A percentile compares a stretch with the other conserved stretches of the same genome.
These are phyloP conservation scores for Suhomyces maxii DNA, from an alignment of 1,139 yeast genomes.

Conservation along the genomic window DNA sequence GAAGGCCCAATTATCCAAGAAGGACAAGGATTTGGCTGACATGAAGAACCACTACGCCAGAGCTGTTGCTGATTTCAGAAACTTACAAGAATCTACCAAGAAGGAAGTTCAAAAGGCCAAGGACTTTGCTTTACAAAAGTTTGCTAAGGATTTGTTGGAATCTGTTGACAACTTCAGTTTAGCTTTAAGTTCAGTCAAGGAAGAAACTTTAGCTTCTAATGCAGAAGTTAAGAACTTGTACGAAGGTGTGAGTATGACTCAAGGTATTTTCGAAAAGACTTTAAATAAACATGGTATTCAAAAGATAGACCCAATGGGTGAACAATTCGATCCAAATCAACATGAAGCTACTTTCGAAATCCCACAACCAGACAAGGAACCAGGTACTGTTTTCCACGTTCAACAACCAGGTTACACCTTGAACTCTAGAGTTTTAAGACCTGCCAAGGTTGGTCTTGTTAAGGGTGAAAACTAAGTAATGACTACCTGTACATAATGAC, in stretches of 20 bases:
- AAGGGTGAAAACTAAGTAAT: slow-evolving; percentile 39
- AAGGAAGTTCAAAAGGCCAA: slow-evolving; percentile 83
- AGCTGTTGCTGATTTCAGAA: slow-evolving; percentile 90
- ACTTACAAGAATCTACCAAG: slow-evolving; percentile 87
- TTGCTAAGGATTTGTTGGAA: slow-evolving; percentile 87
- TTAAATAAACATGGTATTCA: slow-evolving; percentile 75
- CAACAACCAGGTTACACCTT: slow-evolving; percentile 89
- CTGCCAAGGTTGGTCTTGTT: slow-evolving; percentile 96
- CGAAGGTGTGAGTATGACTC: slow-evolving; percentile 92
- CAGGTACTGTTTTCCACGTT: slow-evolving; percentile 91
- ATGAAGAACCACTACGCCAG: slow-evolving; percentile 82
- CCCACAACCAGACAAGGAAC: slow-evolving; percentile 84
- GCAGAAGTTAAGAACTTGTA: slow-evolving; percentile 72
- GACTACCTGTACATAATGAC: slow-evolving; percentile 10
- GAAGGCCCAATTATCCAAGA: slow-evolving; percentile 56
- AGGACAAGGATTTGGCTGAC: slow-evolving; percentile 80
- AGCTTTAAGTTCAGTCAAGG: slow-evolving; percentile 76
- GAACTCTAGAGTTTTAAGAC: slow-evolving; percentile 87
- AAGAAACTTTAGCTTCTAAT: slow-evolving; percentile 58
- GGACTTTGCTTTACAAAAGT: slow-evolving; percentile 90
- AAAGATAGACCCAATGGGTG: slow-evolving; percentile 82
- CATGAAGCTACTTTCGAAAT: slow-evolving; percentile 94
- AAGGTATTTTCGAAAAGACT: slow-evolving; percentile 83
- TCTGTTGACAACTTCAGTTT: slow-evolving; percentile 90
- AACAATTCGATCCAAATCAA: slow-evolving; percentile 83